Evolutionary conservation across 2,329 filamentous ascomycete genomes (phyloP).

Genomic region (Pseudocercospora fijiensis): DNA sequence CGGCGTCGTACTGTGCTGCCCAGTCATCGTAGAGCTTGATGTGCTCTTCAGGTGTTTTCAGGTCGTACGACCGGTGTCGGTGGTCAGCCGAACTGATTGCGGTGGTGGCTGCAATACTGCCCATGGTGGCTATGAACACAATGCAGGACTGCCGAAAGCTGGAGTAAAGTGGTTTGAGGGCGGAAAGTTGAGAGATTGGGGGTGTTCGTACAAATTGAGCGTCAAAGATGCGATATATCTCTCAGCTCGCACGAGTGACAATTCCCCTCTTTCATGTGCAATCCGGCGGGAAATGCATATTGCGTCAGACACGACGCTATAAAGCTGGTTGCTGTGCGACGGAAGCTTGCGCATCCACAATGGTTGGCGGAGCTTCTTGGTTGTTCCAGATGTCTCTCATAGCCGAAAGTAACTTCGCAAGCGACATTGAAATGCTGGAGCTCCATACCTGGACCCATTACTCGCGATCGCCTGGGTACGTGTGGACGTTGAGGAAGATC

Average conservation of each 20-base stretch:
- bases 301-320: constrained; percentile 6
- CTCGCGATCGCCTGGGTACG: constrained; percentile 7
- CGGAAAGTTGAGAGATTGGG: neutral
- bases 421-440: neutral
- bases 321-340: constrained; percentile 7
- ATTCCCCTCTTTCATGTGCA: constrained; percentile 7
- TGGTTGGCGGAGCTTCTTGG: constrained; percentile 2
- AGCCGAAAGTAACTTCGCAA: constrained; percentile 8
- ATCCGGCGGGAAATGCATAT: constrained; percentile 4
- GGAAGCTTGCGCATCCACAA: constrained; percentile 9
- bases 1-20: constrained; percentile 48
- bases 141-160: neutral
- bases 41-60: constrained; percentile 6
- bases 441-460: constrained; percentile 5
- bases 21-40: constrained; percentile 47
- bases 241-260: constrained; percentile 1
- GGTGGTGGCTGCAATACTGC: constrained; percentile 3
- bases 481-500: constrained; percentile 5
- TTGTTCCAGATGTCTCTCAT: neutral
- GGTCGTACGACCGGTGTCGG: constrained; percentile 2
- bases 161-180: neutral
- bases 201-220: neutral
- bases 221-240: neutral
- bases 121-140: constrained; percentile 7
- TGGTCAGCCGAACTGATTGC: neutral